phyloP scores from a whole-genome alignment of 2,329 filamentous ascomycete species.

The Verticillium klebahnii region DNA sequence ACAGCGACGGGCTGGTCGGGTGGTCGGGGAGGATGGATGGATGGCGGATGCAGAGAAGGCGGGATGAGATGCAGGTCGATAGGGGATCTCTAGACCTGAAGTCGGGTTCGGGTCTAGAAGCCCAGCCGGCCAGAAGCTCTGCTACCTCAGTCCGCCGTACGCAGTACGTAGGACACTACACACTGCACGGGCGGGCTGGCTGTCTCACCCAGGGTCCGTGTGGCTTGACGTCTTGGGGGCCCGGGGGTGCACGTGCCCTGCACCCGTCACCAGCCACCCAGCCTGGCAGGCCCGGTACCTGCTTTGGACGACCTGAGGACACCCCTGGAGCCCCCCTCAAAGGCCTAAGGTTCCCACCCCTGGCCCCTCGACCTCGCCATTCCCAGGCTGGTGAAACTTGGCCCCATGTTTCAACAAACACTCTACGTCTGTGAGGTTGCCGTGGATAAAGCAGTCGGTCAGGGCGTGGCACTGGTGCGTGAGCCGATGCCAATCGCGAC shows the following conservation, averaged over 20 bases:
- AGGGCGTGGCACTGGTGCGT: not conserved
- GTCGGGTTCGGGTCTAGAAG: not conserved
- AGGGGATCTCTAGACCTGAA: not conserved
- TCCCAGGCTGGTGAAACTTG: not conserved
- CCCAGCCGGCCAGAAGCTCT: not conserved
- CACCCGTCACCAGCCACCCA: not conserved
- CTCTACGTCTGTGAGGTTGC: not conserved
- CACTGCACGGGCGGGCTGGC: not conserved
- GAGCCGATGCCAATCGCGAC: not conserved
- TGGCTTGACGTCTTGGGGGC: not conserved
- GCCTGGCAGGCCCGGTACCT: not conserved
- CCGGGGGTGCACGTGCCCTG: not conserved
- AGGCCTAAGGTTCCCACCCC: not conserved
- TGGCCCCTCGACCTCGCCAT: not conserved
- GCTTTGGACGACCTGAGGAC: not conserved
- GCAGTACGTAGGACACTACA: no score
- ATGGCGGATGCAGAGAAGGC: not conserved
- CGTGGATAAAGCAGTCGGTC: not conserved
- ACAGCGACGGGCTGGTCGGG: not conserved
- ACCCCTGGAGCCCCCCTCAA: not conserved
- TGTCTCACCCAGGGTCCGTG: not conserved
- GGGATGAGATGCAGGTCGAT: not conserved
- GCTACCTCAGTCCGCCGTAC: not conserved
- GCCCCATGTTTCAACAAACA: not conserved
- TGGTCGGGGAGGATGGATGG: not conserved